Evolutionary conservation across 2,329 filamentous ascomycete genomes (phyloP), one percentile per base, ranked within the genome.

Genomic region (Aphanoascus verrucosus): DNA sequence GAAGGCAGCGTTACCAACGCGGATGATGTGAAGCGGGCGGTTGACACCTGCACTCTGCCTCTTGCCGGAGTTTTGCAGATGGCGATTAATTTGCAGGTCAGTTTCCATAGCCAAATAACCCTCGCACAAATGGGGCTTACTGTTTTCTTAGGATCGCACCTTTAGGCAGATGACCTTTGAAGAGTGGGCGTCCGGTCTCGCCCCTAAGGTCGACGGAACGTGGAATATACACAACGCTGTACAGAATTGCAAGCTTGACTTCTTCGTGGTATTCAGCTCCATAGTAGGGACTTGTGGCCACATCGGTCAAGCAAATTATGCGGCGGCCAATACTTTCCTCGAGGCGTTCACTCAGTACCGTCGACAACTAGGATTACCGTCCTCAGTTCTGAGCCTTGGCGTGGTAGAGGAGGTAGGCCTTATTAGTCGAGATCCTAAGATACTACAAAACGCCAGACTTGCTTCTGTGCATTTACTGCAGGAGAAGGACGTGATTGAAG

Each of bases 121-220:
- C 23, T 28, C 23, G 23, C 3, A 28, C 7, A 3, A 7, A 4
- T 28, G 23, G 5, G n/a, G 42, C 45, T 32, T 43, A 46, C 19
- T 35, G 41, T 3, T 43, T 32, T 11, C 5, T 43, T 5, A 35
- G 34, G 38, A 40, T 50, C 6, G 20, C 14, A n/a, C 28, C 31
- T 38, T 55, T 55, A 14, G 34, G 11, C 9, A 32, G 11, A 50
- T 55, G 47, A 51, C n/a, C 3, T 44, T 28, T 9, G 11, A 49
- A 3, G 34, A 50, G 5, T 57, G 55, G 57, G 20, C 17, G 3
- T 35, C 40, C 1, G 63, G 62, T 0, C 53, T 65, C 1, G 53
- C 57, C 40, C 63, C 67, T 1, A 72, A 71, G 55, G 57, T 63
- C 5, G 3, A 55, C 1, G 61, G 54, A 0, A 58, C 62, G 1